phyloP scores from a whole-genome alignment of 352 stramenopile genomes.

The Globisporangium rhizosaccharum region DNA sequence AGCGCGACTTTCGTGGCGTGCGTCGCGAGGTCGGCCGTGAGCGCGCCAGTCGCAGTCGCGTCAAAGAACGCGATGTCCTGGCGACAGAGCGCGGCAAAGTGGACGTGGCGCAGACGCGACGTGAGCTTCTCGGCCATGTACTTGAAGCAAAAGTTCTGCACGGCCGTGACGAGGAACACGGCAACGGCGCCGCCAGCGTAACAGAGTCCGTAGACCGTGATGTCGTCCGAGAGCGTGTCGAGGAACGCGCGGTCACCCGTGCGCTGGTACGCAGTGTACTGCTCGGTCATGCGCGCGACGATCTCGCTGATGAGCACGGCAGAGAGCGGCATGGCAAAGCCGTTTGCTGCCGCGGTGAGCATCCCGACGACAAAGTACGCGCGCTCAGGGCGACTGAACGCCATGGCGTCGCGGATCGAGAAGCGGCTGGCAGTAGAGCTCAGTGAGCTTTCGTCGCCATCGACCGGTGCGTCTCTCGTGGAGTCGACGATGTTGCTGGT shows the following conservation, averaged over 20 bases:
- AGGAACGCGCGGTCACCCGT: slow-evolving; percentile 16
- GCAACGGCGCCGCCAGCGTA: slow-evolving; percentile 24
- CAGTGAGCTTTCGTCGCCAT: background rate
- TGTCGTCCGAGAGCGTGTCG: slow-evolving; percentile 19
- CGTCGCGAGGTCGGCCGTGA: slow-evolving; percentile 49
- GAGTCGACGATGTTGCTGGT: background rate
- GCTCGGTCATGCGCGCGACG: slow-evolving; percentile 23
- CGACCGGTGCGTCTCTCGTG: background rate
- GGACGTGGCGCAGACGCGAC: slow-evolving; percentile 35
- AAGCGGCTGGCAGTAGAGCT: slow-evolving; percentile 10
- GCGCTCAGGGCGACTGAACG: slow-evolving; percentile 29
- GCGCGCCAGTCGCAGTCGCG: slow-evolving; percentile 23
- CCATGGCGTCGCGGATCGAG: slow-evolving; percentile 23
- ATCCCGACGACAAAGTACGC: slow-evolving; percentile 29
- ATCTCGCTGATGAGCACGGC: slow-evolving; percentile 31
- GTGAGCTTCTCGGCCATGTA: slow-evolving; percentile 48
- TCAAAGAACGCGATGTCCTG: slow-evolving; percentile 76
- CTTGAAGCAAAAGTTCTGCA: slow-evolving; percentile 41
- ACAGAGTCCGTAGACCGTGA: slow-evolving; percentile 25
- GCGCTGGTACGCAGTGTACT: slow-evolving; percentile 23
- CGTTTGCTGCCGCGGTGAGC: slow-evolving; percentile 23
- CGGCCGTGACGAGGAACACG: slow-evolving; percentile 21
- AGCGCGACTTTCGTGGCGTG: slow-evolving; percentile 43
- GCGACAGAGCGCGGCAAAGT: slow-evolving; percentile 39
- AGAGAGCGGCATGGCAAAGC: slow-evolving; percentile 24